Conservation (phyloP, 2,329 filamentous ascomycete genomes). For the Xylariomycetidae sp. region DNA sequence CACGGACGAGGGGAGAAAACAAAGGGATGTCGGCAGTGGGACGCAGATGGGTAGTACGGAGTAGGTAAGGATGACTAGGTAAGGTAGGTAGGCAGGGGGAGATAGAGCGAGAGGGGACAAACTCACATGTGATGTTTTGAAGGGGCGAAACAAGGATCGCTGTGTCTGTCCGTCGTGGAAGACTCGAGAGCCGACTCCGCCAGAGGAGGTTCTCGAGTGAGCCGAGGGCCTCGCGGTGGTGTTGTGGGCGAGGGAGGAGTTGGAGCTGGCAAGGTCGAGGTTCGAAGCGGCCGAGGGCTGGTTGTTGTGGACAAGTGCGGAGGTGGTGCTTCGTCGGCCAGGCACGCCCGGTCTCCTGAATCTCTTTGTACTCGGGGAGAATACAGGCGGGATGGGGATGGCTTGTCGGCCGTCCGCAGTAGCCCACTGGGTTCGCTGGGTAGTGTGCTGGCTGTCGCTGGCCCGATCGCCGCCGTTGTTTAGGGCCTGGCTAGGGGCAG, state of each 20-base stretch:
- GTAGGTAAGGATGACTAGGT: too few relatives aligned
- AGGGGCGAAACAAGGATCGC: constrained; percentile 2
- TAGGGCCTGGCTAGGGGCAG: constrained; percentile 10
- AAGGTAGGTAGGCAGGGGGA: not conserved
- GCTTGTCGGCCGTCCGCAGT: too few relatives aligned
- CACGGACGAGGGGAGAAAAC: too few relatives aligned
- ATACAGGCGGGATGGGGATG: too few relatives aligned
- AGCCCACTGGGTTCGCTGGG: constrained; percentile 4
- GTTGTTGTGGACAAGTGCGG: constrained; percentile 14
- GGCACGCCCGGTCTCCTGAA: constrained; percentile 20
- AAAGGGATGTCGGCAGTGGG: too few relatives aligned
- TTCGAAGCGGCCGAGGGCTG: constrained; percentile 12
- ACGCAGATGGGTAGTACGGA: too few relatives aligned
- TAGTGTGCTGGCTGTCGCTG: constrained; percentile 5
- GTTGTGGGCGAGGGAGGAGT: not conserved
- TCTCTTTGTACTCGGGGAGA: constrained; percentile 12
- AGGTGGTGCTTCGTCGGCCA: constrained; percentile 16
- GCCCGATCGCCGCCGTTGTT: constrained; percentile 7
- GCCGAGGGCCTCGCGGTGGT: constrained; percentile 4
- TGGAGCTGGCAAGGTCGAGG: not conserved
- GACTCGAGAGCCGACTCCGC: constrained; percentile 15
- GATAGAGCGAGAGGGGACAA: not conserved
- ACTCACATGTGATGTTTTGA: constrained; percentile 3
- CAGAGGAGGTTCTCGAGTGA: constrained; percentile 15
- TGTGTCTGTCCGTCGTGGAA: constrained; percentile 11